Conservation (phyloP, 2,329 filamentous ascomycete species). For the Aspergillus arachidicola region DNA sequence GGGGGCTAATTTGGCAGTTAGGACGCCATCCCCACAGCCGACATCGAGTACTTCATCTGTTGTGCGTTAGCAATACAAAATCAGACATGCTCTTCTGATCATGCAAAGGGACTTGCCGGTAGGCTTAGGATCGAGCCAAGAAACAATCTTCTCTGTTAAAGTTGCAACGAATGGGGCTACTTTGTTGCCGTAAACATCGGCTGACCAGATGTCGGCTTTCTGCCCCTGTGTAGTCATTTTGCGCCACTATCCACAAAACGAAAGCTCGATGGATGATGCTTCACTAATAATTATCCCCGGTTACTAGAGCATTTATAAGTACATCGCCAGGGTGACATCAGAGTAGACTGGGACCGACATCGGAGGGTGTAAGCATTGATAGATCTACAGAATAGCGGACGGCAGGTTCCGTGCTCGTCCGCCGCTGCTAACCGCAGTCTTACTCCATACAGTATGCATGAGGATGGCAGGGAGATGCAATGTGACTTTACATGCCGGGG, state of each 20-base stretch:
- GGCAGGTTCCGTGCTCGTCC: neutral
- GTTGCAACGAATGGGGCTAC: slow-evolving; percentile 1
- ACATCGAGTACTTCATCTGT: slow-evolving; percentile 62
- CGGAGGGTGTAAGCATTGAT: neutral
- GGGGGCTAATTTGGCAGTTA: slow-evolving; percentile 58
- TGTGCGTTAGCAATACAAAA: neutral
- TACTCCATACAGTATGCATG: neutral
- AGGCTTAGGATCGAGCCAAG: slow-evolving; percentile 56
- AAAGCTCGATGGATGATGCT: neutral
- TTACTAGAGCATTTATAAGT: neutral
- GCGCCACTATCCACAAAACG: neutral
- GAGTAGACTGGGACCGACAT: neutral
- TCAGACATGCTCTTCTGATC: neutral
- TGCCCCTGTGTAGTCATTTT: neutral
- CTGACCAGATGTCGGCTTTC: neutral
- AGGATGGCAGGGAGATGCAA: neutral
- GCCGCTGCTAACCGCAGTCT: neutral
- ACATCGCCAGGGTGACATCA: neutral
- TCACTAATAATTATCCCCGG: neutral
- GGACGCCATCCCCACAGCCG: slow-evolving; percentile 66
- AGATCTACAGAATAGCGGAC: neutral
- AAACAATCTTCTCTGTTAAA: neutral
- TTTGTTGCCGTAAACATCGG: slow-evolving; percentile 1
- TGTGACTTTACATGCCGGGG: too few species aligned
- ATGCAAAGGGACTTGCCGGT: slow-evolving; percentile 29